These are phyloP conservation scores for Asterophora parasitica DNA, from an alignment of 768 basidiomycete genomes.

Conservation along the genomic window DNA sequence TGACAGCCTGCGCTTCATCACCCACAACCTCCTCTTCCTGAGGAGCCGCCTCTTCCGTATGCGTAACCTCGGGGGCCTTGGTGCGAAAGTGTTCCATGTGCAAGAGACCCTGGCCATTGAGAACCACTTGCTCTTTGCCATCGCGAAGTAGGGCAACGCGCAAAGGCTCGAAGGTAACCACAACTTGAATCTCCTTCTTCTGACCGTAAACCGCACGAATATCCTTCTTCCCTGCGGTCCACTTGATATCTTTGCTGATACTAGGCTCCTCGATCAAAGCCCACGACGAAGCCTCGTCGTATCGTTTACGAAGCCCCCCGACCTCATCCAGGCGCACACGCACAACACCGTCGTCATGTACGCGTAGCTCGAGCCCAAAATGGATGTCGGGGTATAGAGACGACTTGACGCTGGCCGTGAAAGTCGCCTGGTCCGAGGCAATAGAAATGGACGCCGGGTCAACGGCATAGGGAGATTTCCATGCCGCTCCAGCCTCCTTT, in stretches of 20 bases:
- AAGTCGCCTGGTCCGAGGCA: constrained; percentile 49
- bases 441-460: constrained; percentile 51
- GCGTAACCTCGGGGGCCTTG: constrained; percentile 42
- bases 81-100: constrained; percentile 98
- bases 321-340: constrained; percentile 93
- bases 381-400: constrained; percentile 79
- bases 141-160: constrained; percentile 65
- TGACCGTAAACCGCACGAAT: constrained; percentile 61
- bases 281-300: constrained; percentile 92
- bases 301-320: constrained; percentile 71
- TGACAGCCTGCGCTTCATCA: constrained; percentile 44
- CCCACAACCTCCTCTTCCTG: constrained; percentile 37
- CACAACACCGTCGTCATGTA: constrained; percentile 85
- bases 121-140: constrained; percentile 78
- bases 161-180: constrained; percentile 72
- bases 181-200: constrained; percentile 58
- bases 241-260: constrained; percentile 54
- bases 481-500: constrained; percentile 47
- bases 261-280: constrained; percentile 72
- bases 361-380: constrained; percentile 76
- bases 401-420: constrained; percentile 75
- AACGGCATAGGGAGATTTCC: constrained; percentile 87
- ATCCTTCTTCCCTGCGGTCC: constrained; percentile 63
- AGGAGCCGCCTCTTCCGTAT: constrained; percentile 36
- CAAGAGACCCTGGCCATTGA: constrained; percentile 86